Conservation (phyloP, 306 rosid genomes). For the Ormosia semicastrata region DNA sequence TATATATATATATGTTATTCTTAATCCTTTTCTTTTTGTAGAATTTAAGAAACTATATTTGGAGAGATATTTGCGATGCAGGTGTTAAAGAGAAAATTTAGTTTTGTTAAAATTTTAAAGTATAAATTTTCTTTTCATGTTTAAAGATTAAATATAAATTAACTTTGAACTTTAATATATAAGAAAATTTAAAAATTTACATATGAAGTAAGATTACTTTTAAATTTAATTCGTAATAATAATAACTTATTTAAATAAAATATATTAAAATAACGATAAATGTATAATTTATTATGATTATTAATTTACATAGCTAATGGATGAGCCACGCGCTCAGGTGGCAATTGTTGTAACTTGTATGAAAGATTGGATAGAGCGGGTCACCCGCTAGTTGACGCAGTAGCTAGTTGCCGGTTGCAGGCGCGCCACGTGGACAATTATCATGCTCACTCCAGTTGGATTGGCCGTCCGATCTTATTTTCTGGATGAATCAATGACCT, state of each 20-base stretch:
- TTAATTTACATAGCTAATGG: neutral
- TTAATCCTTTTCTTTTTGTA: too few relatives aligned
- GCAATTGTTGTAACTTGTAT: neutral
- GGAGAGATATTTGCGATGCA: too few relatives aligned
- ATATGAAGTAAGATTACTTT: too few relatives aligned
- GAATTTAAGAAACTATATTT: too few relatives aligned
- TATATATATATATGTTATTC: too few relatives aligned
- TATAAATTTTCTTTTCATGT: too few relatives aligned
- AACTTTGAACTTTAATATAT: too few relatives aligned
- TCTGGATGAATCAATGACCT: neutral
- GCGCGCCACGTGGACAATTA: constrained; percentile 21
- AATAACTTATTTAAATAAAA: too few relatives aligned
- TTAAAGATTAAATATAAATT: neutral
- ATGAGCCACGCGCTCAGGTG: constrained; percentile 36
- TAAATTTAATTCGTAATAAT: too few relatives aligned
- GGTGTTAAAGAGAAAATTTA: too few relatives aligned
- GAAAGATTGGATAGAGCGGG: constrained; percentile 7
- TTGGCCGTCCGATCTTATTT: neutral
- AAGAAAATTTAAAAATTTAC: neutral
- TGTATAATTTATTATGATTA: neutral
- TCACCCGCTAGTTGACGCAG: neutral
- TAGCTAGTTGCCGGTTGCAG: neutral
- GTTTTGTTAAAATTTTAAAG: too few relatives aligned
- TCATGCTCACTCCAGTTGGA: neutral
- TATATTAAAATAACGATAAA: neutral